phyloP scores from a whole-genome alignment of 805 yeast species.

The Lachancea quebecensis region DNA sequence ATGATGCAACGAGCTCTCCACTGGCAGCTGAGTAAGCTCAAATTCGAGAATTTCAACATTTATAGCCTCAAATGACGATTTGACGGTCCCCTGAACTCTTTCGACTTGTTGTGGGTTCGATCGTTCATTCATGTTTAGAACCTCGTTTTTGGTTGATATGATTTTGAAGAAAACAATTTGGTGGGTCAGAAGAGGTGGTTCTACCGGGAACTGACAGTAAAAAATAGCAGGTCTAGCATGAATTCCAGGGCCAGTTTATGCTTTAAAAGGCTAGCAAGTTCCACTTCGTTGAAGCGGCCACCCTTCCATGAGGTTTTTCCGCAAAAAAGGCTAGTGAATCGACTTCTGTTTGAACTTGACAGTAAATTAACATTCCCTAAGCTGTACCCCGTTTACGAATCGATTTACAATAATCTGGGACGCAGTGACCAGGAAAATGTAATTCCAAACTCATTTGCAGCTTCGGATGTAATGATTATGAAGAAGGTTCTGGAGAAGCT shows the following conservation, averaged over 20 bases:
- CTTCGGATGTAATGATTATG: constrained; percentile 59
- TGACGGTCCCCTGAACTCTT: too few species aligned
- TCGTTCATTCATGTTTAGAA: too few species aligned
- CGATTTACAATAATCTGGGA: constrained; percentile 44
- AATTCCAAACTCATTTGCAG: constrained; percentile 43
- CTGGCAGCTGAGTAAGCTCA: too few species aligned
- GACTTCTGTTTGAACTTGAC: constrained; percentile 61
- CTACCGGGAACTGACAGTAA: too few species aligned
- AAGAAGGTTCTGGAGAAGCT: constrained; percentile 59
- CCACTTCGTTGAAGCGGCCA: constrained; percentile 25
- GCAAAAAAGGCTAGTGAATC: constrained; percentile 46
- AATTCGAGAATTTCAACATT: too few species aligned
- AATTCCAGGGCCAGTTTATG: neutral
- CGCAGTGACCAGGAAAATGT: constrained; percentile 21
- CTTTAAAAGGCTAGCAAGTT: neutral
- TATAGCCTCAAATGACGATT: too few species aligned
- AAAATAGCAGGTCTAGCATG: neutral
- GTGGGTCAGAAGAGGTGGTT: too few species aligned
- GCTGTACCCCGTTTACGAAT: constrained; percentile 46
- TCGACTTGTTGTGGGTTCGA: too few species aligned
- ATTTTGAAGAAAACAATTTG: too few species aligned
- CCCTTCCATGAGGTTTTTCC: constrained; percentile 48
- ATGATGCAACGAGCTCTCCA: too few species aligned
- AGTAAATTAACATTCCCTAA: constrained; percentile 47
- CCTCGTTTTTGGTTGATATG: too few species aligned